Percentiles rank a stretch among this genome's conserved stretches.
These are phyloP conservation scores for Starmerella vaccinii DNA, from an alignment of 805 yeast species.

Conservation along the genomic window DNA sequence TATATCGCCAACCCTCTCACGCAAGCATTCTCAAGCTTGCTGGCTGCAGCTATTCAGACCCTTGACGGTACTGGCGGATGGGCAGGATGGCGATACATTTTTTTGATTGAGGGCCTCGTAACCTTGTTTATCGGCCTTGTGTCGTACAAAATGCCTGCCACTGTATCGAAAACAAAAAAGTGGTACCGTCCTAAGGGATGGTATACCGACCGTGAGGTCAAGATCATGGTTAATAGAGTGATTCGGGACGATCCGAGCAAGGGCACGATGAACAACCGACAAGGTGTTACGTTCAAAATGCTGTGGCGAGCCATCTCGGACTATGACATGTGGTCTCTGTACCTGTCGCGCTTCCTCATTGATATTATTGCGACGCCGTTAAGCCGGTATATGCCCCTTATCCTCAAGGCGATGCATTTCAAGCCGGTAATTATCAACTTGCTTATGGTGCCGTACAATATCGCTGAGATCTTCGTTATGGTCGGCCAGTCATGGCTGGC, in stretches of 20 bases:
- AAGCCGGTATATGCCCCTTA: conserved; percentile 37
- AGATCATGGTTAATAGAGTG: conserved; percentile 48
- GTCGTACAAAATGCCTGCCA: conserved; percentile 42
- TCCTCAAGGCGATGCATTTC: conserved; percentile 42
- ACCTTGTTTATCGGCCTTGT: conserved; percentile 45
- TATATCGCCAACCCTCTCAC: conserved; percentile 48
- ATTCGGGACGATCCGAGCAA: conserved; percentile 54
- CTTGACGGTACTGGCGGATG: conserved; percentile 39
- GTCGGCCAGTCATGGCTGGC: conserved; percentile 21
- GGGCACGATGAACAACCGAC: conserved; percentile 56
- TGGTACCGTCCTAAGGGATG: conserved; percentile 41
- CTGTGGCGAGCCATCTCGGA: conserved; percentile 38
- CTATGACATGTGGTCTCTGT: conserved; percentile 50
- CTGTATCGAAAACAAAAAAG: conserved; percentile 41
- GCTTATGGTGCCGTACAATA: conserved; percentile 41
- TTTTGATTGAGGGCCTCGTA: conserved; percentile 51
- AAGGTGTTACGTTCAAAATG: conserved; percentile 38
- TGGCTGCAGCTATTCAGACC: conserved; percentile 46
- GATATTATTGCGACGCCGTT: conserved; percentile 35
- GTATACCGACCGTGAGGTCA: conserved; percentile 42
- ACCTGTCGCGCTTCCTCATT: conserved; percentile 39
- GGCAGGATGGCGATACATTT: conserved; percentile 58
- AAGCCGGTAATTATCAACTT: conserved; percentile 43
- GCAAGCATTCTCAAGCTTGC: conserved; percentile 38
- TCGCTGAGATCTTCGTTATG: conserved; percentile 24